Conservation (phyloP, 805 yeast genomes). For the Scheffersomyces spartinae region DNA sequence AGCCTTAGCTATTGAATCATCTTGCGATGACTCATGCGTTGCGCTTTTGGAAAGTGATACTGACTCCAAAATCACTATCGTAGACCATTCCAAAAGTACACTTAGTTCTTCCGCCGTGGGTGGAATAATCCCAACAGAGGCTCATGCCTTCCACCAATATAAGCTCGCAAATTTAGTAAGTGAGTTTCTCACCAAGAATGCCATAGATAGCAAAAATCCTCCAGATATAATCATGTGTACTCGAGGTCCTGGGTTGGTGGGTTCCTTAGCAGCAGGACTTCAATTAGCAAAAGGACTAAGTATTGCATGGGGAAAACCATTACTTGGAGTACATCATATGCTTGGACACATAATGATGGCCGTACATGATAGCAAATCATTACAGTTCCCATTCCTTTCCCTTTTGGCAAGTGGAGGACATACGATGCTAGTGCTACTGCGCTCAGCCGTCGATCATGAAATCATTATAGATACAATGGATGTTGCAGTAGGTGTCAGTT, state of each 20-base stretch:
- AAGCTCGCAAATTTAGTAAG: conserved; percentile 41
- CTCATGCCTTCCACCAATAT: conserved; percentile 66
- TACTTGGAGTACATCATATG: conserved; percentile 94
- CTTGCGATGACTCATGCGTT: conserved; percentile 93
- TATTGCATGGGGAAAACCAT: conserved; percentile 64
- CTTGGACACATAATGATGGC: conserved; percentile 77
- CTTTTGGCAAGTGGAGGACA: conserved; percentile 90
- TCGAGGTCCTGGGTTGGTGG: conserved; percentile 95
- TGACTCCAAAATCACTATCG: conserved; percentile 26
- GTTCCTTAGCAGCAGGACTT: conserved; percentile 72
- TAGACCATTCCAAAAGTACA: conserved; percentile 54
- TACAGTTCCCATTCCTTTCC: conserved; percentile 55
- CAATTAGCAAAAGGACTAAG: conserved; percentile 80
- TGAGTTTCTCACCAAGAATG: conserved; percentile 28
- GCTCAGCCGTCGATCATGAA: conserved; percentile 51
- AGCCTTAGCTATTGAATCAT: conserved; percentile 81
- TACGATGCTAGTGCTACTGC: conserved; percentile 71
- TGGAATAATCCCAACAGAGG: conserved; percentile 82
- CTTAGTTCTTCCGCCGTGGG: conserved; percentile 58
- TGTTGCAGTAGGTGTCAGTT: conserved; percentile 86
- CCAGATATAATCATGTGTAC: conserved; percentile 84
- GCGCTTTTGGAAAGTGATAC: conserved; percentile 50
- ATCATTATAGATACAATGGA: conserved; percentile 68
- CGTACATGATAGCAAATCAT: conserved; percentile 34
- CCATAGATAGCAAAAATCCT: conserved; percentile 14